Conservation (phyloP, 202 grass and related monocot species). For the Hordeum pubiflorum region DNA sequence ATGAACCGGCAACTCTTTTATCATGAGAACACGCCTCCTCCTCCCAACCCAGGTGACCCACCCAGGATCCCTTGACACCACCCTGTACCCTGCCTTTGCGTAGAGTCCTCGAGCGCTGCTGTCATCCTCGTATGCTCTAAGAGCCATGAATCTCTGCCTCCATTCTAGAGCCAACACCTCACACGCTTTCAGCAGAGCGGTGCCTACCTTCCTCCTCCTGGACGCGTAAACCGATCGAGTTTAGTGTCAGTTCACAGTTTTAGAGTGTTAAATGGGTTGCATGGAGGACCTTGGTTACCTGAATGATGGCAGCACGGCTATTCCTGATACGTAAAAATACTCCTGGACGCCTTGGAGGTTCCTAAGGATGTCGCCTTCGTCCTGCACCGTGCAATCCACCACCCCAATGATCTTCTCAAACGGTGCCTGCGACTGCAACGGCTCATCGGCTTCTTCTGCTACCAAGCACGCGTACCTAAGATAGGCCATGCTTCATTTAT, state of each 20-base stretch:
- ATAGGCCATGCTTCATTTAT: not conserved
- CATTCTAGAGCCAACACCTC: conserved; percentile 51
- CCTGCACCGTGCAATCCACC: conserved; percentile 71
- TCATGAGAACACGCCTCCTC: conserved; percentile 67
- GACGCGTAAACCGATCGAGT: not conserved
- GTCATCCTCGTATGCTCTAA: conserved; percentile 76
- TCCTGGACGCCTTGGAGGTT: conserved; percentile 45
- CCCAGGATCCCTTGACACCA: conserved; percentile 51
- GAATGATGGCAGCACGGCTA: conserved; percentile 63
- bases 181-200: conserved; percentile 67
- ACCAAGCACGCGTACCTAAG: conserved; percentile 91
- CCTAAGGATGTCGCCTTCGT: conserved; percentile 45
- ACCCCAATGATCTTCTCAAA: conserved; percentile 59
- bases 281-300: conserved; percentile 32
- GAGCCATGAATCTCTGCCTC: conserved; percentile 57
- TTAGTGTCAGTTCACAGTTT: not conserved
- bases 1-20: conserved; percentile 44
- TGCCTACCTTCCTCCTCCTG: conserved; percentile 79
- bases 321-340: conserved; percentile 85
- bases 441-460: conserved; percentile 45
- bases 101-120: conserved; percentile 50
- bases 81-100: conserved; percentile 53
- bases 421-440: not conserved
- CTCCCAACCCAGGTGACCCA: conserved; percentile 72
- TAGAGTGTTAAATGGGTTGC: not conserved